Evolutionary conservation across 176 grass and related monocot genomes (phyloP), one percentile per base, ranked within the genome.

Genomic region (Oryza glumipatula): DNA sequence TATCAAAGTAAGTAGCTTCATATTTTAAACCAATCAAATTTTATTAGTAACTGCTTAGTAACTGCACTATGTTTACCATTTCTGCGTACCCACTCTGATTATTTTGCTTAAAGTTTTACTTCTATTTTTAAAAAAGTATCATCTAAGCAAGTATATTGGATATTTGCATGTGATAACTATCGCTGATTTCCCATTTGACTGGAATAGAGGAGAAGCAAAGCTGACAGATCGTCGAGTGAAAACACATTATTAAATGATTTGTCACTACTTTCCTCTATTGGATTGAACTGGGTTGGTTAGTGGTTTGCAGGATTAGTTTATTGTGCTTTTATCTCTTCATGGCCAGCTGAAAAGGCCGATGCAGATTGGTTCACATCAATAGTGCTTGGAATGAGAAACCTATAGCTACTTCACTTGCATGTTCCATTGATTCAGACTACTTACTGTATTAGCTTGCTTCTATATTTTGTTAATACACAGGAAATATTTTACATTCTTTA

Each of bases 1-100:
- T 74, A 6, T 80, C 73, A 95, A 89, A 86, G 93, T 92, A 92
- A 92, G 90, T 66, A 10, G 5, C 15, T 38, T 80, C 1, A 56
- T 60, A 60, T 23, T 63, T 58, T 3, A 16, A 76, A 80, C 4
- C 38, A 76, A 11, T 2, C 54, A 19, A 7, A 2, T 58, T 58
- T 76, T 72, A 74, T 33, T 14, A 8, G 22, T 67, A 76, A 45
- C 43, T 68, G 74, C 65, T 26, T 26, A 30, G 28, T 30, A 76
- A 45, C 43, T 68, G 65, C 65, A 70, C 48, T 39, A 45, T 85
- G 9, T 44, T 49, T 70, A 30, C 22, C 65, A 46, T 70, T 77
- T 78, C 11, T 36, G 77, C 35, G 61, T 61, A n/a, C 2, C 65
- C 14, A 4, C 45, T 63, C 49, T 63, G 48, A 32, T 77, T 69